Evolutionary conservation across 2,329 filamentous ascomycete species (phyloP).

Genomic region (Blastomyces gilchristii): DNA sequence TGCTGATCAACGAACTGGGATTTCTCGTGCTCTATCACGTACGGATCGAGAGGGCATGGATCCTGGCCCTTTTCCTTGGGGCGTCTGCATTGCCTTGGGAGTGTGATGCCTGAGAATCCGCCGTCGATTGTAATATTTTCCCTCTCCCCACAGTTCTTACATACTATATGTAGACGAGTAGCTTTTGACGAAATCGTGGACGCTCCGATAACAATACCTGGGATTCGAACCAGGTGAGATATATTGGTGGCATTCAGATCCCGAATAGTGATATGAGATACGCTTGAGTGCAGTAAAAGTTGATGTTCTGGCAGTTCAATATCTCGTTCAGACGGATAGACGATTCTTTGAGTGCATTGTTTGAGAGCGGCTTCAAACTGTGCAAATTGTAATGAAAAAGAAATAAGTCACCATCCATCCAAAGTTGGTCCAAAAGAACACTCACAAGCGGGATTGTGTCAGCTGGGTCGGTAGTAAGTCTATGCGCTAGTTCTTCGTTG

Average conservation of each 20-base stretch:
- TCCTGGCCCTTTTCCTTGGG: constrained; percentile 49
- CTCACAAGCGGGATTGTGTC: constrained; percentile 84
- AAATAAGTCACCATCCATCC: background rate
- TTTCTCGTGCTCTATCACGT: constrained; percentile 90
- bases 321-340: constrained; percentile 63
- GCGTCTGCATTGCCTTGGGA: constrained; percentile 69
- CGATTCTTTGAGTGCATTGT: constrained; percentile 84
- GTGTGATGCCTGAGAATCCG: constrained; percentile 76
- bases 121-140: constrained; percentile 63
- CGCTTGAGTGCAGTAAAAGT: constrained; percentile 84
- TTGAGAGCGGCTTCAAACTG: constrained; percentile 87
- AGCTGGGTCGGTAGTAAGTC: constrained; percentile 75
- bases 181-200: constrained; percentile 96
- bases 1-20: constrained; percentile 95
- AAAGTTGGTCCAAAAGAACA: background rate
- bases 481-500: constrained; percentile 88
- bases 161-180: constrained; percentile 74
- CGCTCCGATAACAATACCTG: constrained; percentile 93
- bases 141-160: constrained; percentile 69
- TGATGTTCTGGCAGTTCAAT: constrained; percentile 81
- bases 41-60: constrained; percentile 85
- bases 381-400: constrained; percentile 8
- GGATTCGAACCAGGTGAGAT: constrained; percentile 87
- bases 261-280: constrained; percentile 83
- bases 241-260: constrained; percentile 89